phyloP scores from a whole-genome alignment of 441 rosid species.

The Populus hybrid region DNA sequence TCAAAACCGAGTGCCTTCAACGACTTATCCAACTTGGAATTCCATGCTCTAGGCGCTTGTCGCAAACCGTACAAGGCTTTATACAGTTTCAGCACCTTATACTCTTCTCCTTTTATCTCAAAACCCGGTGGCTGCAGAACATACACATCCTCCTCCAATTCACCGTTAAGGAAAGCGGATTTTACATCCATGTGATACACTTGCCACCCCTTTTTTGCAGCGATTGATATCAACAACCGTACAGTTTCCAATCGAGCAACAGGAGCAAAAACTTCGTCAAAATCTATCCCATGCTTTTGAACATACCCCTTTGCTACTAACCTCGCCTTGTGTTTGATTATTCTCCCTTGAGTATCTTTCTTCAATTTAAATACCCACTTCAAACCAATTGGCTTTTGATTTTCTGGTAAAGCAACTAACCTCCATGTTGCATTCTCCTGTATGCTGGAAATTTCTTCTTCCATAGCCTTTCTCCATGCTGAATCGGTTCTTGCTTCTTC shows the following conservation, averaged over 20 bases:
- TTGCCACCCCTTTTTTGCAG: too few species aligned
- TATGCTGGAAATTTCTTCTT: neutral
- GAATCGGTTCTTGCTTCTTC: neutral
- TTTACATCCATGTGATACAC: too few species aligned
- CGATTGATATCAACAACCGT: too few species aligned
- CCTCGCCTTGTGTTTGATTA: neutral
- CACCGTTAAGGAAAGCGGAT: too few species aligned
- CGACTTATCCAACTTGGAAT: neutral
- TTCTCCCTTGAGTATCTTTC: neutral
- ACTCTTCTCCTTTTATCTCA: too few species aligned
- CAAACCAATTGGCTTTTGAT: neutral
- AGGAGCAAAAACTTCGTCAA: neutral
- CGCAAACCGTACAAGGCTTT: neutral
- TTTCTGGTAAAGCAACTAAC: neutral
- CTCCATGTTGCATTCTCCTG: neutral
- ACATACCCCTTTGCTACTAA: slow-evolving; percentile 2
- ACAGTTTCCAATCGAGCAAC: too few species aligned
- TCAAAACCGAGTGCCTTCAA: neutral
- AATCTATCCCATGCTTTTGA: neutral
- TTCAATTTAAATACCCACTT: slow-evolving; percentile 1
- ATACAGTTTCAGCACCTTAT: neutral
- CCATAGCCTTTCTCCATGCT: neutral
- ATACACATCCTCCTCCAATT: too few species aligned
- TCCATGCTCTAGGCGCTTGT: neutral
- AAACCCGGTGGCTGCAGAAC: too few species aligned